A percentile compares a stretch with the other conserved stretches of the same genome.
Conservation (phyloP, 176 grass and related monocot genomes). For the Rhynchospora breviuscula region DNA sequence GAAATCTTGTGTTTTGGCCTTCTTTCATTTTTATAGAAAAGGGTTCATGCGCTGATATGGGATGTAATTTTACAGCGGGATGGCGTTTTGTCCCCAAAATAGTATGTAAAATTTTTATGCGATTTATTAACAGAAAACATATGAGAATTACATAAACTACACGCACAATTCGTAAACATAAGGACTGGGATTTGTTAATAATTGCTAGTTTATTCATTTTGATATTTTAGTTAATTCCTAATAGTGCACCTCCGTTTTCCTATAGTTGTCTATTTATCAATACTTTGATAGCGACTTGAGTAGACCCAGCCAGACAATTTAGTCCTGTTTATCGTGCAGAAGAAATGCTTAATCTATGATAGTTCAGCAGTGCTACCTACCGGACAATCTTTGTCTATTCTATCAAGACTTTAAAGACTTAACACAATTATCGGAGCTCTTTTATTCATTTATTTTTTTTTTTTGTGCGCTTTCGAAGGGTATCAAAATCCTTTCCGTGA, state of each 20-base stretch:
- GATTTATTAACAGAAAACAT: too few species aligned
- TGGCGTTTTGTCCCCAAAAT: too few species aligned
- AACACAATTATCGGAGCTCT: background rate
- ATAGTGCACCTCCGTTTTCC: background rate
- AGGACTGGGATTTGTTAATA: too few species aligned
- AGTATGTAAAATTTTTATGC: too few species aligned
- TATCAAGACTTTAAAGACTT: background rate
- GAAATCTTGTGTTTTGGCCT: background rate
- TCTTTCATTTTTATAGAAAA: background rate
- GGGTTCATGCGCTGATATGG: background rate
- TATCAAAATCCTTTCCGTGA: background rate
- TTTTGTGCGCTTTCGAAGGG: background rate
- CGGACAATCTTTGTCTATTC: background rate
- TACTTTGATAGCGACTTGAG: background rate
- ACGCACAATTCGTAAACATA: too few species aligned
- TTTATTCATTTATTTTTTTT: background rate
- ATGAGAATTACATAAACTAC: too few species aligned
- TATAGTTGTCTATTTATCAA: background rate
- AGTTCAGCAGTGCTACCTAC: too few species aligned
- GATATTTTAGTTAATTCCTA: background rate
- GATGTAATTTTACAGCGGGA: background rate
- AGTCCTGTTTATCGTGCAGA: background rate
- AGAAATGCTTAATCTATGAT: background rate
- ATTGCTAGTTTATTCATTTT: background rate
- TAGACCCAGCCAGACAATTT: background rate